phyloP scores from a whole-genome alignment of 2,329 filamentous ascomycete species.

The Metarhizium humberi region DNA sequence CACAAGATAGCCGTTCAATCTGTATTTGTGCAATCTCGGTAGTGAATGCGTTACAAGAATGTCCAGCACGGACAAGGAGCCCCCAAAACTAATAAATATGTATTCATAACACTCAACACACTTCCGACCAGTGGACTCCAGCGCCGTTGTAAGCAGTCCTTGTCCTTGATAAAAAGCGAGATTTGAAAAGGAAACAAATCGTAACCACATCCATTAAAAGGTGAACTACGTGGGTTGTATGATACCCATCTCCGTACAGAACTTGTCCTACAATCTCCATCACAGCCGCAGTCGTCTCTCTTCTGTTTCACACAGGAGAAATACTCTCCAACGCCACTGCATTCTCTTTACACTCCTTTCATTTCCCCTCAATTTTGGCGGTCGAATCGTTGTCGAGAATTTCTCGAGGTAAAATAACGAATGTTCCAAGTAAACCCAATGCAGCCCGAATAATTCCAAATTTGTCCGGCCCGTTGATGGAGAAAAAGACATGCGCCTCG shows the following conservation, averaged over 20 bases:
- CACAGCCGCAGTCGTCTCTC: background rate
- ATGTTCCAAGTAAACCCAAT: conserved; percentile 14
- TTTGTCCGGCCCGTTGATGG: conserved; percentile 15
- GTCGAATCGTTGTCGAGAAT: background rate
- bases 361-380: conserved; percentile 12
- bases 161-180: background rate
- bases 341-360: background rate
- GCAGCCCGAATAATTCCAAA: conserved; percentile 16
- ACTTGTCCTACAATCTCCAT: conserved; percentile 1
- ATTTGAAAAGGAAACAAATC: background rate
- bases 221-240: background rate
- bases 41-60: no score
- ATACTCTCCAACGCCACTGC: background rate
- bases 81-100: background rate
- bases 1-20: no score
- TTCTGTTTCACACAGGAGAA: background rate
- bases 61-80: no score
- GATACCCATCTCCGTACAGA: background rate
- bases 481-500: conserved; percentile 16
- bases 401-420: conserved; percentile 5
- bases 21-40: no score
- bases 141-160: background rate
- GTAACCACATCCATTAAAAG: conserved; percentile 6
- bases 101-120: background rate
- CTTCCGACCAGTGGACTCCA: background rate